Base-by-base conservation (phyloP, 129 eudicot species). In the Solidago caesia region DNA sequence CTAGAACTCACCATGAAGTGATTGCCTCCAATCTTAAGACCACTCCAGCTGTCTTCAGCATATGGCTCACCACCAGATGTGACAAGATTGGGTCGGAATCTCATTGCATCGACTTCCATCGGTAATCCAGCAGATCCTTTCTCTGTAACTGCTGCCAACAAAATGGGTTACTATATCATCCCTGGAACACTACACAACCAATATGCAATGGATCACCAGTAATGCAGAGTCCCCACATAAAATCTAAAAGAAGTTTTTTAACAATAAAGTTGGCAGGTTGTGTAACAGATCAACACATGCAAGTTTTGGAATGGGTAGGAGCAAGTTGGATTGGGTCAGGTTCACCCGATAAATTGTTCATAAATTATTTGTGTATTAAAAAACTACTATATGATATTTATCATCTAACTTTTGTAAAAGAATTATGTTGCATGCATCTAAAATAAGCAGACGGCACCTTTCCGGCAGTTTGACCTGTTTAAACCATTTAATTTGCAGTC, bases 31-130 rank as follows among this genome's bases (percentile, higher is more conserved):
- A 92, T 93, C 79, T 77, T 86, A 53, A 88, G 70, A 74, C 80
- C 77, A 62, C 64, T 82, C 98, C 98, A 93, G 66, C 78, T 73
- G 80, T 93, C 98, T 93, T 93, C 98, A 7, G 46, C 88, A 70
- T 86, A 90, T 5, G 98, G 92, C 27, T 70, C 78, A 14, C 96
- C 98, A 73, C 98, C 98, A 68, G 92, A 82, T 75, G 86, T 77
- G 27, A 90, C 89, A 68, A 93, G 85, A 72, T 93, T 93, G 15
- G 98, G 98, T 9, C 98, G 96, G 47, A 93, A 93, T 80, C 96
- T 86, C 85, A 74, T 83, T 64, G 91, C 76, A 15, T 65, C 39
- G 3, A 65, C 91, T 76, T 85, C 85, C 67, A 69, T 53, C 2
- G 53, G 81, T 55, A 70, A 70, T 48, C 83, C 80, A 61, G 49